Base-by-base conservation (phyloP, 495 filamentous ascomycete genomes). In the Penicillium antarcticum region DNA sequence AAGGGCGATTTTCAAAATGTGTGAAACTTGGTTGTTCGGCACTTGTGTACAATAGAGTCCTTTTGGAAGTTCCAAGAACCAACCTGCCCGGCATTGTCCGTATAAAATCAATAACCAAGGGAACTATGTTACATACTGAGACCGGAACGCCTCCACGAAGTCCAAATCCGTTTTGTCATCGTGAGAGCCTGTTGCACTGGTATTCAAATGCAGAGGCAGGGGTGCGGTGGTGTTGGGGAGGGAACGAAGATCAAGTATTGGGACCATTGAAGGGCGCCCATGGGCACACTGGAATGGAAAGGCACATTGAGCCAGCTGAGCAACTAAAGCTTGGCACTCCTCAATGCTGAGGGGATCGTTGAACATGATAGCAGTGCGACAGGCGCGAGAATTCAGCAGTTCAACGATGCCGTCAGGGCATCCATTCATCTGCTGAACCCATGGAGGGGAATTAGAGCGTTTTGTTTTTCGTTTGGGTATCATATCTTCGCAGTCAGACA, bases 281-380 rank as follows among this genome's bases (percentile, higher is more conserved):
- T 91, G 91, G 14, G 89, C 94, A 66, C 94, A 98, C 60, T 92
- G 88, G 57, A 97, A 97, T 5, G 95, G 94, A 60, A 97, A 94
- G 1, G 75, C 82, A 53, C 88, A 95, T 2, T 59, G 59, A 8
- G 83, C 78, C 29, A 98, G 71, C 35, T 75, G 76, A 11, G 55
- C 35, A 9, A 97, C 69, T 14, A 98, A 65, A 12, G 61, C 65
- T 39, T 74, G 58, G 62, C 91, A 96, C 60, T 96, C 82, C 7
- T 78, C 76, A 1, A 72, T 47, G 1, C 73, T 78, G 38, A 97
- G 63, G 9, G 66, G 67, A 59, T 98, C 94, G 57, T 97, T 97
- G 72, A 98, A 98, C 94, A 98, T 98, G 67, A 97, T 88, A 6
- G 94, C 90, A 35, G 82, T 91, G 32, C 94, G 77, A 67, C 94